A percentile compares a stretch with the other conserved stretches of the same genome.
These are phyloP conservation scores for Pythium rhizo-oryzae DNA, from an alignment of 352 stramenopile genomes.

Conservation along the genomic window DNA sequence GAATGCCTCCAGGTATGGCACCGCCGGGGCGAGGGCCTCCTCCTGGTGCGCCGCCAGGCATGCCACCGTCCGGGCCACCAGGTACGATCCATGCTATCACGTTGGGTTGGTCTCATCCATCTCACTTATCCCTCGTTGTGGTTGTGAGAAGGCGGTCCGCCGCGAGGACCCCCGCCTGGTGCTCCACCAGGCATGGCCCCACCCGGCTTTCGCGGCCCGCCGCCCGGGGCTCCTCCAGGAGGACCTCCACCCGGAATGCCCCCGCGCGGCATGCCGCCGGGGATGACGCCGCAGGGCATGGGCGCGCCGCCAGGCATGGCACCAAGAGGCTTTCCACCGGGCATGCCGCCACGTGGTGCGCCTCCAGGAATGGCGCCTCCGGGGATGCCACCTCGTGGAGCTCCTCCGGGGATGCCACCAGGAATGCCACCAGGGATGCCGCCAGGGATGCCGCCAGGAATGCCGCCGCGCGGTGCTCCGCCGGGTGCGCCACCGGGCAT, in stretches of 20 bases:
- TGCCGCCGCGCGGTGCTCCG: slow-evolving; percentile 16
- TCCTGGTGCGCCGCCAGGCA: slow-evolving; percentile 23
- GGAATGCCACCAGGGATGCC: slow-evolving; percentile 26
- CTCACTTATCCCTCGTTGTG: background rate
- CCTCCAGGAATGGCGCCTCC: slow-evolving; percentile 9
- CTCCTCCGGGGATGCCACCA: slow-evolving; percentile 26
- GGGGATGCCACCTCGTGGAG: slow-evolving; percentile 22
- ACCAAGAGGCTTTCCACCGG: slow-evolving; percentile 19
- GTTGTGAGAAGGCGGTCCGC: slow-evolving; percentile 15
- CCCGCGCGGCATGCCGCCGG: slow-evolving; percentile 3
- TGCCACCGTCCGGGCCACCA: slow-evolving; percentile 37
- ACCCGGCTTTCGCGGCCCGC: slow-evolving; percentile 37
- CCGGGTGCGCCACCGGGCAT: slow-evolving; percentile 27
- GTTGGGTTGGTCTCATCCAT: no score
- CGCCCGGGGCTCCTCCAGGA: slow-evolving; percentile 38
- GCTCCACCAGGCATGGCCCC: slow-evolving; percentile 24
- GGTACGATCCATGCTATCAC: slow-evolving; percentile 2
- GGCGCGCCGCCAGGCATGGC: slow-evolving; percentile 14
- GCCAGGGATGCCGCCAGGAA: slow-evolving; percentile 28
- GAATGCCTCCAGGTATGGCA: slow-evolving; percentile 3
- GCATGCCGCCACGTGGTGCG: slow-evolving; percentile 22
- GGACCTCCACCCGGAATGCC: slow-evolving; percentile 32
- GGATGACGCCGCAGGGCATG: slow-evolving; percentile 21
- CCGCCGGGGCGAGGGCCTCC: slow-evolving; percentile 29
- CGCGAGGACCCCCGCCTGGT: slow-evolving; percentile 20